These are phyloP conservation scores for Aureobasidium musti DNA, from an alignment of 2,329 filamentous ascomycete species.

Conservation along the genomic window DNA sequence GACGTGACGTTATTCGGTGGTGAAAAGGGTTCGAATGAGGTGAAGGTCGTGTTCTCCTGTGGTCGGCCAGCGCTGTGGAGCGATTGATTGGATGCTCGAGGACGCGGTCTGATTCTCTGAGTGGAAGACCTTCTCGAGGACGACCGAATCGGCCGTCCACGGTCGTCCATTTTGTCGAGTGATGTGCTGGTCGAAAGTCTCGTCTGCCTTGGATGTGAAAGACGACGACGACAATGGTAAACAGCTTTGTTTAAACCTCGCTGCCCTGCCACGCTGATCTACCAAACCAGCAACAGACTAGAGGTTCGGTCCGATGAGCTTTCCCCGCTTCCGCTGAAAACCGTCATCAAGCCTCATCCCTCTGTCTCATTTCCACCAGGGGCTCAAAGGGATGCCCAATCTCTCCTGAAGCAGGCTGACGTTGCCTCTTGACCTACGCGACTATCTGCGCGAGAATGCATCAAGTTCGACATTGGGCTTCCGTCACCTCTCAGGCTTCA, in stretches of 20 bases:
- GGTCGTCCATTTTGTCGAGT: conserved; percentile 29
- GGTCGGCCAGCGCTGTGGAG: conserved; percentile 29
- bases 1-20: conserved; percentile 28
- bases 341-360: conserved; percentile 19
- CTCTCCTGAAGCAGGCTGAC: conserved; percentile 2
- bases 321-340: conserved; percentile 24
- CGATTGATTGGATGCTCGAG: conserved; percentile 30
- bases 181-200: background rate
- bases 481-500: conserved; percentile 4
- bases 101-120: conserved; percentile 28
- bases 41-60: conserved; percentile 30
- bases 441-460: background rate
- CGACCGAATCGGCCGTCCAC: conserved; percentile 26
- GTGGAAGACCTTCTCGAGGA: conserved; percentile 31
- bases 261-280: conserved; percentile 11
- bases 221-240: conserved; percentile 5
- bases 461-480: background rate
- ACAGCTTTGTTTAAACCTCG: conserved; percentile 11
- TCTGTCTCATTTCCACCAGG: conserved; percentile 23
- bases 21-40: conserved; percentile 33
- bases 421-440: background rate
- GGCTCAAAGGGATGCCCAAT: conserved; percentile 17
- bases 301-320: conserved; percentile 28
- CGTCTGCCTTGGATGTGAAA: background rate
- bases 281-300: background rate